phyloP scores from a whole-genome alignment of 805 yeast genomes.

The Saccharomycopsis babjevae region DNA sequence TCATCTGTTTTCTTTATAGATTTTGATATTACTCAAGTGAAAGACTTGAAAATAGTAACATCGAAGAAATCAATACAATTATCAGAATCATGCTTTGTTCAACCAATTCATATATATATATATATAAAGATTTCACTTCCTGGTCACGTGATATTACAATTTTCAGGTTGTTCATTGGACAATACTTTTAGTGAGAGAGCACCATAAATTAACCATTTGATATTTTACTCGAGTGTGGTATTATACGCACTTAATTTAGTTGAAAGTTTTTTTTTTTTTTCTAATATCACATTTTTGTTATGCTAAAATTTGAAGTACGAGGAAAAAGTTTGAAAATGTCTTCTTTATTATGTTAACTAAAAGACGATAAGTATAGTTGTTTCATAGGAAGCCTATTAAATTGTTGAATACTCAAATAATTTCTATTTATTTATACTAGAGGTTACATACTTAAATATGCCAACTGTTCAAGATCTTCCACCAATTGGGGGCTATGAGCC shows the following conservation, averaged over 20 bases:
- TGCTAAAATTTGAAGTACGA: neutral
- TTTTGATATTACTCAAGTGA: too few species aligned
- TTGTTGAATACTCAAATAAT: neutral
- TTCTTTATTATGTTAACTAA: neutral
- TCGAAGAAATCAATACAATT: too few species aligned
- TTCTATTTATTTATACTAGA: neutral
- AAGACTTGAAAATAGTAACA: too few species aligned
- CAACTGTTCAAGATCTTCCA: conserved; percentile 62
- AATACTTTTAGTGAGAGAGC: neutral
- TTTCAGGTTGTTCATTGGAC: neutral
- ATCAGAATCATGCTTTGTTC: too few species aligned
- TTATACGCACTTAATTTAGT: neutral
- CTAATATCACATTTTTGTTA: neutral
- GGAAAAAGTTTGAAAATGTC: neutral
- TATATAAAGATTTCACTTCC: too few species aligned
- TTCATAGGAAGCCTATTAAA: too few species aligned
- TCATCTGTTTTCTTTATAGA: too few species aligned
- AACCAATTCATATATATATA: too few species aligned
- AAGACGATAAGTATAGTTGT: neutral
- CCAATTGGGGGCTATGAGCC: conserved; percentile 81
- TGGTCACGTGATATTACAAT: neutral
- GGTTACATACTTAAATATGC: conserved; percentile 7
- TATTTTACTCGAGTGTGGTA: neutral
- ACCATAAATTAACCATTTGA: neutral
- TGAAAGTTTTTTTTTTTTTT: neutral